Percentiles rank a stretch among this genome's conserved stretches.
Evolutionary conservation across 148 eudicot species (phyloP).

Genomic region (Amaranthus cruentus): DNA sequence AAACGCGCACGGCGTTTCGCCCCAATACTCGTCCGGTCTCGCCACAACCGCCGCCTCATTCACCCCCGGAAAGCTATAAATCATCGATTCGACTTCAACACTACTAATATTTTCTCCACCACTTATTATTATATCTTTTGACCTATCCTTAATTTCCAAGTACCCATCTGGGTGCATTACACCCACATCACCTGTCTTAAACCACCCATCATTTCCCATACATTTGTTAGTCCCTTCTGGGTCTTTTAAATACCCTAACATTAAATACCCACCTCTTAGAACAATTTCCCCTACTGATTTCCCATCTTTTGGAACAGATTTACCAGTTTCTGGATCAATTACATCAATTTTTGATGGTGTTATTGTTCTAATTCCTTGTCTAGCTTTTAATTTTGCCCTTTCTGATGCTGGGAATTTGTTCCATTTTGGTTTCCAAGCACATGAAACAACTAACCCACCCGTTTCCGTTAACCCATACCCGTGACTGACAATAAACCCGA

Average conservation of each 20-base stretch:
- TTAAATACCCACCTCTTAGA: constrained; percentile 29
- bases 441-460: constrained; percentile 30
- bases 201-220: constrained; percentile 42
- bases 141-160: constrained; percentile 45
- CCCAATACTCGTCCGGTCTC: constrained; percentile 49
- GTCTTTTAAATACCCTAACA: constrained; percentile 53
- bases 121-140: constrained; percentile 41
- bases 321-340: constrained; percentile 27
- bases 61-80: constrained; percentile 30
- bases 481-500: constrained; percentile 40
- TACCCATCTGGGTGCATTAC: constrained; percentile 52
- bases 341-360: constrained; percentile 25
- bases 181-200: constrained; percentile 44
- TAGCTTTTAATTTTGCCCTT: constrained; percentile 36
- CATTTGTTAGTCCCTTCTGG: constrained; percentile 24
- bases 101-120: constrained; percentile 53
- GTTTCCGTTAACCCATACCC: constrained; percentile 47
- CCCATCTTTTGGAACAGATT: constrained; percentile 36
- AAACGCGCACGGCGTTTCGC: constrained; percentile 59
- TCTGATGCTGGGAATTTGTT: constrained; percentile 30
- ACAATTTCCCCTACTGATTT: constrained; percentile 39
- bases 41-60: constrained; percentile 53
- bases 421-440: constrained; percentile 49
- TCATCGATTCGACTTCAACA: constrained; percentile 41
- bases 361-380: constrained; percentile 43